Evolutionary conservation across 495 filamentous ascomycete genomes (phyloP).

Genomic region (Talaromyces stipitatus): DNA sequence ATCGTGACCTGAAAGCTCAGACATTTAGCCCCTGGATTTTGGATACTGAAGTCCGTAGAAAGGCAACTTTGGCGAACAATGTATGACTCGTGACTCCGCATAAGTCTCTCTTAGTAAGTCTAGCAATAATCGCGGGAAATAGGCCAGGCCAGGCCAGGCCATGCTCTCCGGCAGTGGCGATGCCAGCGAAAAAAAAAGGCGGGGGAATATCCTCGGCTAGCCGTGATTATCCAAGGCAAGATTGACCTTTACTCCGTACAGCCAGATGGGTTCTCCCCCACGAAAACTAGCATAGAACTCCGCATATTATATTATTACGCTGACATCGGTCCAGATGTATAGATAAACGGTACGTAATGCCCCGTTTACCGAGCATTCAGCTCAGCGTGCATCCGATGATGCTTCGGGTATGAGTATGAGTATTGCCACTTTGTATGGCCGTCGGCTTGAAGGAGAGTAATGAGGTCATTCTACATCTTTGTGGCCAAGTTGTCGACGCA

Average conservation of each 20-base stretch:
- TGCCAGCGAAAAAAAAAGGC: not conserved
- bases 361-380: not conserved
- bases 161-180: not conserved
- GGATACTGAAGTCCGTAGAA: not conserved
- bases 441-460: not conserved
- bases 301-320: too few species aligned
- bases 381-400: not conserved
- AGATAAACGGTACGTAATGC: not conserved
- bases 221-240: not conserved
- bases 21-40: not conserved
- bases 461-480: constrained; percentile 1
- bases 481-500: not conserved
- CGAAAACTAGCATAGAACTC: not conserved
- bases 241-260: too few species aligned
- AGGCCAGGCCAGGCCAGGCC: not conserved
- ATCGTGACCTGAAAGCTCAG: not conserved
- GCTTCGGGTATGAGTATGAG: not conserved
- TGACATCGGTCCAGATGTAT: too few species aligned
- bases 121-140: not conserved
- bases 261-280: not conserved
- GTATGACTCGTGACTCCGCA: not conserved
- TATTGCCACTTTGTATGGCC: not conserved
- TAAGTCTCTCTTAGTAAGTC: not conserved
- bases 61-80: not conserved
- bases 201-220: constrained; percentile 2